These are phyloP conservation scores for Cryphonectria parasitica DNA, from an alignment of 2,329 filamentous ascomycete species.

Conservation along the genomic window DNA sequence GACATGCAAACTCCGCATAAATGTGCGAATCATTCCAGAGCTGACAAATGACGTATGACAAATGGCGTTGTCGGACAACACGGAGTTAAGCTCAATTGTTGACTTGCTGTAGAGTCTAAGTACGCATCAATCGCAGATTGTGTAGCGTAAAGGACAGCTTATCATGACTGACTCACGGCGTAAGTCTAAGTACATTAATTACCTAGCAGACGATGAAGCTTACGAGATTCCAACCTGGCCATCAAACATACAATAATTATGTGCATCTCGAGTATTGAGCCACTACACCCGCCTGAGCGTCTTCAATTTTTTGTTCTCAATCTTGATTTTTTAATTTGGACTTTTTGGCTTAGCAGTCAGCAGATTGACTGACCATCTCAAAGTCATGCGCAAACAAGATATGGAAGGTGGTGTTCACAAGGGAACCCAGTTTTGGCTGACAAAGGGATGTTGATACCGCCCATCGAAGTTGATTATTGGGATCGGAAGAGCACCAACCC, in stretches of 20 bases:
- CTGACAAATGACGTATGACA: conserved; percentile 10
- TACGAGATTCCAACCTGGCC: not conserved
- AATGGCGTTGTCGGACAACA: not conserved
- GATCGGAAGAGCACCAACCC: not conserved
- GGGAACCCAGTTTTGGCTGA: not conserved
- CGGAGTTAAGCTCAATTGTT: not conserved
- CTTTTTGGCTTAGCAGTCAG: not conserved
- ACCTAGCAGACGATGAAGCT: not conserved
- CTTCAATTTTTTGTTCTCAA: not conserved
- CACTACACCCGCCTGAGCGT: not conserved
- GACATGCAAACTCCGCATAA: not conserved
- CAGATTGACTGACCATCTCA: not conserved
- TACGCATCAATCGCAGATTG: not conserved
- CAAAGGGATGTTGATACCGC: not conserved
- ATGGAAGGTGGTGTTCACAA: not conserved
- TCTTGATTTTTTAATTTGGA: no score
- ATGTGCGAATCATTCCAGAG: conserved; percentile 2
- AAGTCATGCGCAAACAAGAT: not conserved
- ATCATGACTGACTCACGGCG: not conserved
- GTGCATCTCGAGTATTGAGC: not conserved
- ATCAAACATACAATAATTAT: not conserved
- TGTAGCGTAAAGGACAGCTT: not conserved
- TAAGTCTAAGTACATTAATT: not conserved
- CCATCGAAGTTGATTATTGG: not conserved
- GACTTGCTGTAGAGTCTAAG: not conserved